phyloP scores from a whole-genome alignment of 2,329 filamentous ascomycete species.

The Colletotrichum sp. region DNA sequence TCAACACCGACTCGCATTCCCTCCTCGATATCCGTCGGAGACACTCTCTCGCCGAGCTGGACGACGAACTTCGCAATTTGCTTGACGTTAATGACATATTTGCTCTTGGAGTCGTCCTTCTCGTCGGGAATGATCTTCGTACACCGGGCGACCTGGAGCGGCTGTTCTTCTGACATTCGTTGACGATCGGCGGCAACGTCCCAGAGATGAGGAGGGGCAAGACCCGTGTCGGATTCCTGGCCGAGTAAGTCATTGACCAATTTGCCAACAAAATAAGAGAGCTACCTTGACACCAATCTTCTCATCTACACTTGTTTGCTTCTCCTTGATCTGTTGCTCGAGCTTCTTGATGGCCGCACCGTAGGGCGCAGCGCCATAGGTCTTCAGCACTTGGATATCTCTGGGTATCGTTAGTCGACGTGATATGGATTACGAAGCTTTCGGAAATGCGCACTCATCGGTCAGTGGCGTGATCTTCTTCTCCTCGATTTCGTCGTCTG shows the following conservation, averaged over 20 bases:
- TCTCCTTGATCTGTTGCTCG: slow-evolving; percentile 99
- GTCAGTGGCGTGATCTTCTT: slow-evolving; percentile 99
- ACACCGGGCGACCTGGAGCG: slow-evolving; percentile 94
- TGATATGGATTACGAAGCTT: slow-evolving; percentile 26
- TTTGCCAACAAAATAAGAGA: not conserved
- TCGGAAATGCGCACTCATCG: slow-evolving; percentile 77
- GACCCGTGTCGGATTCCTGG: slow-evolving; percentile 96
- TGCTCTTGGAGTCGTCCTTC: slow-evolving; percentile 96
- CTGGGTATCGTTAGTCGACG: slow-evolving; percentile 50
- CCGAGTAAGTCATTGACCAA: slow-evolving; percentile 11
- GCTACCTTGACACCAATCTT: slow-evolving; percentile 88
- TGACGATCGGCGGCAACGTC: slow-evolving; percentile 97
- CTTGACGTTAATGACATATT: slow-evolving; percentile 99
- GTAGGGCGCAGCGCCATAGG: slow-evolving; percentile 96
- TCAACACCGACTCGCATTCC: slow-evolving; percentile 99
- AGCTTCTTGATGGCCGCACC: slow-evolving; percentile 94
- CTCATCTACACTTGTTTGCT: slow-evolving; percentile 96
- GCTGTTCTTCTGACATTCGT: slow-evolving; percentile 98
- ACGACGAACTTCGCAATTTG: slow-evolving; percentile 99
- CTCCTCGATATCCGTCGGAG: slow-evolving; percentile 98
- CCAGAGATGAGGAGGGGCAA: slow-evolving; percentile 98
- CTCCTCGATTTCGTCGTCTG: slow-evolving; percentile 95
- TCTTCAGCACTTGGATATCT: slow-evolving; percentile 99
- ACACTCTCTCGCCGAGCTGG: slow-evolving; percentile 94
- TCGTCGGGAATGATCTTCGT: slow-evolving; percentile 99